Evolutionary conservation across 2,329 filamentous ascomycete species (phyloP).

Genomic region (Phaeosphaeria sp.): DNA sequence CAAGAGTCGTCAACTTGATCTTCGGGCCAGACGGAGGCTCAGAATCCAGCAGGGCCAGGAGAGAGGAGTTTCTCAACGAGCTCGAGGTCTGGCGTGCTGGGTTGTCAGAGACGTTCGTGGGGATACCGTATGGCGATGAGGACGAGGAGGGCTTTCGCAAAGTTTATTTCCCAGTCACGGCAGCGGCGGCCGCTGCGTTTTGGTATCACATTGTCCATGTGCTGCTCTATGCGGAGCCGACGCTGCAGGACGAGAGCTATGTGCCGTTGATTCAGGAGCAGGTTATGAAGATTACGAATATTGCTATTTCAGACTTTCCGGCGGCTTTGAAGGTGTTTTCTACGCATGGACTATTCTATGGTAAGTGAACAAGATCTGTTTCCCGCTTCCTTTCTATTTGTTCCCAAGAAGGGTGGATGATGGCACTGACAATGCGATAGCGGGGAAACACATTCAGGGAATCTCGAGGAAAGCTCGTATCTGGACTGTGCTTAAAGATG

Average conservation of each 20-base stretch:
- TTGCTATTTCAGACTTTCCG: conserved; percentile 43
- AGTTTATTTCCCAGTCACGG: conserved; percentile 42
- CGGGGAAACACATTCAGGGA: conserved; percentile 44
- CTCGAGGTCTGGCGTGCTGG: conserved; percentile 35
- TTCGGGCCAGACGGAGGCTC: conserved; percentile 28
- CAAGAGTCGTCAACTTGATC: conserved; percentile 35
- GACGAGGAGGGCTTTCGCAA: conserved; percentile 41
- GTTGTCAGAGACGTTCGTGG: conserved; percentile 38
- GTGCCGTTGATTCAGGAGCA: conserved; percentile 38
- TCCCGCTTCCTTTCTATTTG: neutral
- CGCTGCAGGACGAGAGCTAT: conserved; percentile 34
- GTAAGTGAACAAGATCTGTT: conserved; percentile 20
- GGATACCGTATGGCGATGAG: conserved; percentile 38
- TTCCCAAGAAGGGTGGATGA: too few relatives aligned
- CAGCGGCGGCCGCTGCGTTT: conserved; percentile 38
- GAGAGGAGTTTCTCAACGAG: conserved; percentile 34
- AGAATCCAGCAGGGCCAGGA: conserved; percentile 18
- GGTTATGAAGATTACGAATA: conserved; percentile 36
- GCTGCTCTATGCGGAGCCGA: conserved; percentile 41
- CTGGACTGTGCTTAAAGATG: conserved; percentile 41
- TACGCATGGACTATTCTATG: conserved; percentile 41
- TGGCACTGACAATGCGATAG: conserved; percentile 10
- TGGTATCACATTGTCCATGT: conserved; percentile 44
- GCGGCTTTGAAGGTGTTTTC: conserved; percentile 40
- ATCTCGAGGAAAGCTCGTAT: conserved; percentile 42